Evolutionary conservation across 768 basidiomycete genomes (phyloP), one percentile per base, ranked within the genome.

Genomic region (Hericium erinaceus): DNA sequence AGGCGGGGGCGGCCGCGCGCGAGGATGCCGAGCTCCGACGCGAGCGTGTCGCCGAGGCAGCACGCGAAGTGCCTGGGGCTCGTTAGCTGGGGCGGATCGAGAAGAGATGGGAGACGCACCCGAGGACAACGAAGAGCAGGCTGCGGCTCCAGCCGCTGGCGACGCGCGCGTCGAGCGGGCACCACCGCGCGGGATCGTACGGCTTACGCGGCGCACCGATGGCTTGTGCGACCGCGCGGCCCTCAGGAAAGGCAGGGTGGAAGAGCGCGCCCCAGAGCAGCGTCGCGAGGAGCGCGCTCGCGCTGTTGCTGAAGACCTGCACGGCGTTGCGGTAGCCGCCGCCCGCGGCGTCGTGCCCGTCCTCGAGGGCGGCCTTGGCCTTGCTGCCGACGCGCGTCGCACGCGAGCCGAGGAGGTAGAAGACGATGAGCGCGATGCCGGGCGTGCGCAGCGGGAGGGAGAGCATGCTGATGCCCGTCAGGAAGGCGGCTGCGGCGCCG

Each of bases 11-110:
- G 77, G 13, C 79, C 74, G 39, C 67, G 68, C 24, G 92, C 87
- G 46, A 97, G 76, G 61, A 97, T 93, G 38, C 95, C 95, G 22
- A 97, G 79, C 71, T 97, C 95, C 9, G 92, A 95, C 0, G 93
- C 93, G 2, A 98, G 81, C 0, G 94, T 97, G 65, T 97, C 94
- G 5, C 91, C 94, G 9, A 94, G 76, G 67, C 89, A 92, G 69
- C 89, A 93, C 2, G 85, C 85, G 69, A 92, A 91, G 67, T 95
- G 92, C 3, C 91, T 93, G 65, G 4, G 44, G 52, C 20, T 11
- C 28, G n/a, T 33, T 22, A 52, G 40, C 13, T 6, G 33, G 12
- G 16, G 52, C 13, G 22, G 15, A 50, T n/a, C n/a, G n/a, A 37
- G n/a, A n/a, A 12, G 37, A 26, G 46, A 67, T 24, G 48, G 12